Conservation (phyloP, 305 asterid species). For the Fraxinus ornus region DNA sequence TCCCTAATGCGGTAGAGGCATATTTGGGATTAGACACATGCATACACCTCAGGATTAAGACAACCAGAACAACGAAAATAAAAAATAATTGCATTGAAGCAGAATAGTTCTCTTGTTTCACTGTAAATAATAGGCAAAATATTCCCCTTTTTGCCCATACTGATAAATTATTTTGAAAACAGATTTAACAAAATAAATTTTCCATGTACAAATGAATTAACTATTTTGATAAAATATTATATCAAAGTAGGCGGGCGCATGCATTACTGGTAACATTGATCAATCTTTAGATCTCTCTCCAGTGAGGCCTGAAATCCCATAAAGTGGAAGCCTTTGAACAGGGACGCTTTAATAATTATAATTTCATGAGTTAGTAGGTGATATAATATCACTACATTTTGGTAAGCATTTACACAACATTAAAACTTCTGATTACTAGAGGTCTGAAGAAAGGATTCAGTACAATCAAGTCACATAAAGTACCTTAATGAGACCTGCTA, state of each 20-base stretch:
- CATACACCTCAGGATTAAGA: background rate
- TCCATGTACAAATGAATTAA: background rate
- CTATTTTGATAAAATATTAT: background rate
- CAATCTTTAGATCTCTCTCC: background rate
- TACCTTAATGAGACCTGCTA: conserved; percentile 92
- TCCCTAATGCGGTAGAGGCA: background rate
- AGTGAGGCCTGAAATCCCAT: background rate
- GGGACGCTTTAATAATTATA: background rate
- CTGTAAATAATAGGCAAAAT: background rate
- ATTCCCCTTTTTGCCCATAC: background rate
- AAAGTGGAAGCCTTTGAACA: background rate
- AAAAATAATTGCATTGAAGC: background rate
- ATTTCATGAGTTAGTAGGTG: background rate
- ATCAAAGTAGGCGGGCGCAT: background rate
- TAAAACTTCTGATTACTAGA: background rate
- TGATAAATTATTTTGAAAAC: background rate
- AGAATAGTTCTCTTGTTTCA: background rate
- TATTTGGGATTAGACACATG: background rate
- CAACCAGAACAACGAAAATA: background rate
- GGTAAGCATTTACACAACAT: background rate
- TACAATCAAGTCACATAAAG: background rate
- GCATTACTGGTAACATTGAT: background rate
- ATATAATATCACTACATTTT: background rate
- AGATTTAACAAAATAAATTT: too few relatives aligned
- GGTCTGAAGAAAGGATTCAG: background rate